Evolutionary conservation across 768 basidiomycete species (phyloP).

Genomic region (Trametes punicea): DNA sequence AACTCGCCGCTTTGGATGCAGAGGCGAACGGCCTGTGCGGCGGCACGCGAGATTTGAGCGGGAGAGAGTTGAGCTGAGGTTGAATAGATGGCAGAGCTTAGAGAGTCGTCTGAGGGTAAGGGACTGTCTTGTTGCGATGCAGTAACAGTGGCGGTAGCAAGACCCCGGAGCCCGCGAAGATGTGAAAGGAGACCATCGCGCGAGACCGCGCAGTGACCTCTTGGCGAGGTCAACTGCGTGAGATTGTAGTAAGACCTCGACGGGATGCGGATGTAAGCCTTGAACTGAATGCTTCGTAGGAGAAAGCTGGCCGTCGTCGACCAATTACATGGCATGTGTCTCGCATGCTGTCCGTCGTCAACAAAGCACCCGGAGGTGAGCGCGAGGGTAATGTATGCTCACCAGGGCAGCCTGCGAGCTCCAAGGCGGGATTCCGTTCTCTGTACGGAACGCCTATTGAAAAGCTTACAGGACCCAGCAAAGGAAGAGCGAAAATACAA

Average conservation of each 20-base stretch:
- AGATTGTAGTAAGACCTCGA: not conserved
- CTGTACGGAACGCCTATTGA: not conserved
- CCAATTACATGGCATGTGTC: conserved; percentile 71
- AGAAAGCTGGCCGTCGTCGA: conserved; percentile 48
- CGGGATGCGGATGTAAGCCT: not conserved
- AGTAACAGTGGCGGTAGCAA: not conserved
- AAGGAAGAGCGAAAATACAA: not conserved
- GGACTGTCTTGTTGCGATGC: not conserved
- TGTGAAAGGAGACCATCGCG: not conserved
- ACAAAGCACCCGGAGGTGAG: not conserved
- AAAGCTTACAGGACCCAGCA: not conserved
- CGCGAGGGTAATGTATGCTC: not conserved
- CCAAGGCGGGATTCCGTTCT: conserved; percentile 1
- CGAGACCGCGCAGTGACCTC: not conserved
- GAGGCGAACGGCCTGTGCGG: conserved; percentile 51
- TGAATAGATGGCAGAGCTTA: not conserved
- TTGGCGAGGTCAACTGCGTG: conserved; percentile 1
- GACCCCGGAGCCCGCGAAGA: not conserved
- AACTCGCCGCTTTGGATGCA: conserved; percentile 39
- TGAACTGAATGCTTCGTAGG: conserved; percentile 13
- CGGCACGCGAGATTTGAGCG: conserved; percentile 33
- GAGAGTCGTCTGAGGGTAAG: not conserved
- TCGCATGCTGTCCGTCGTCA: conserved; percentile 49
- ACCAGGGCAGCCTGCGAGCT: conserved; percentile 29
- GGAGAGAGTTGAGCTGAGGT: conserved; percentile 16